phyloP scores from a whole-genome alignment of 2,329 filamentous ascomycete species.

The Macrophomina phaseolina region DNA sequence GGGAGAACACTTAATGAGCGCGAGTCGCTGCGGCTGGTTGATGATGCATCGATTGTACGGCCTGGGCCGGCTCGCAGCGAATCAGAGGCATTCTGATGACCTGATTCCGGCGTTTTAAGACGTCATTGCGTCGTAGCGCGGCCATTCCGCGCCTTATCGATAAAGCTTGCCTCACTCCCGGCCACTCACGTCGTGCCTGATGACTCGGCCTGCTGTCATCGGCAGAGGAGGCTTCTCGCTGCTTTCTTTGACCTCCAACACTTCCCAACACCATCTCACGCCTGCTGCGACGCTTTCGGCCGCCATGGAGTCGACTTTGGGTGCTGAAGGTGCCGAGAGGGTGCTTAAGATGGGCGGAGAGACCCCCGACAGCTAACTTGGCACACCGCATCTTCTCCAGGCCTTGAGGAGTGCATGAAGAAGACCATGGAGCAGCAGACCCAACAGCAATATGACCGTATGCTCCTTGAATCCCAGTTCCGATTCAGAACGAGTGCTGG shows the following conservation, averaged over 20 bases:
- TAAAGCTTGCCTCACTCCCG: constrained; percentile 17
- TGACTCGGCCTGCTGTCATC: background rate
- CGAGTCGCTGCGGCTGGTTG: constrained; percentile 11
- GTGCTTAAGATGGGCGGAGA: constrained; percentile 1
- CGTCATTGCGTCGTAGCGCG: constrained; percentile 17
- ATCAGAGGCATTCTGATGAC: constrained; percentile 24
- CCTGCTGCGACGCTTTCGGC: constrained; percentile 4
- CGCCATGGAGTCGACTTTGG: background rate
- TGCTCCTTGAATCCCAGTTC: background rate
- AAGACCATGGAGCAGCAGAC: background rate
- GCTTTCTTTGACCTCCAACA: constrained; percentile 21
- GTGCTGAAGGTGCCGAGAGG: background rate
- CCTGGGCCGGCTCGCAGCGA: constrained; percentile 5
- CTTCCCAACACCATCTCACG: background rate
- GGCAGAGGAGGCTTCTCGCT: background rate
- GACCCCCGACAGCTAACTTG: background rate
- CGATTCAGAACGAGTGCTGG: background rate
- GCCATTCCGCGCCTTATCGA: constrained; percentile 9
- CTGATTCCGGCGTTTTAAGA: constrained; percentile 14
- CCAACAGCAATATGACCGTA: background rate
- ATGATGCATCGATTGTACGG: constrained; percentile 20
- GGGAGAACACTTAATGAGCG: constrained; percentile 8
- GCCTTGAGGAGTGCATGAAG: background rate
- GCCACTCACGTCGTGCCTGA: constrained; percentile 1
- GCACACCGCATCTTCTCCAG: background rate